Evolutionary conservation across 1,284 basidiomycete species (phyloP).

Genomic region (Pterulicium gracile): DNA sequence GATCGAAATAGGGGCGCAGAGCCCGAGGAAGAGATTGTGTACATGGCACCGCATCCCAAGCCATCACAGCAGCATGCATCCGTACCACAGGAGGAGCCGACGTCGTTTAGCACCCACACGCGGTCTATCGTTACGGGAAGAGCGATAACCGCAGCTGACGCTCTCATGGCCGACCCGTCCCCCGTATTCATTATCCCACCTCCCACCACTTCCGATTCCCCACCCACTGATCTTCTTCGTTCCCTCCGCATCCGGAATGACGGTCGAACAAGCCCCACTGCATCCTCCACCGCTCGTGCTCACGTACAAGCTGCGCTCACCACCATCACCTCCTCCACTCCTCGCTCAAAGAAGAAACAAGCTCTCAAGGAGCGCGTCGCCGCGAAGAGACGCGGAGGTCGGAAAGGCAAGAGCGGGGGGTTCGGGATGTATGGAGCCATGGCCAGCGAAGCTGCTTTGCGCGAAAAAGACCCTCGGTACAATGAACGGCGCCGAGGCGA

Average conservation of each 20-base stretch:
- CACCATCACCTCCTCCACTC: conserved; percentile 12
- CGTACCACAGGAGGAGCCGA: conserved; percentile 2
- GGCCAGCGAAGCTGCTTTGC: conserved; percentile 30
- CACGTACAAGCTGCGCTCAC: neutral
- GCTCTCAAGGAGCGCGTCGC: conserved; percentile 12
- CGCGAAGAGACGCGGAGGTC: conserved; percentile 15
- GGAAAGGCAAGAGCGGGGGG: conserved; percentile 17
- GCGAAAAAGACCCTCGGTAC: conserved; percentile 29
- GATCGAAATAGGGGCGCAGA: no score
- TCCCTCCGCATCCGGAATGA: neutral
- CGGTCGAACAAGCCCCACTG: conserved; percentile 8
- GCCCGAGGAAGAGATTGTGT: conserved; percentile 48
- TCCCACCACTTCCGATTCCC: neutral
- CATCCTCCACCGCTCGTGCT: conserved; percentile 10
- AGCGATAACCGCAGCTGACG: no score
- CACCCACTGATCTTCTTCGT: conserved; percentile 8
- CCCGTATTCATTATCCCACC: neutral
- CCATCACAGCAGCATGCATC: conserved; percentile 10
- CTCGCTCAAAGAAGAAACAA: conserved; percentile 13
- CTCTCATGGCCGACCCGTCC: no score
- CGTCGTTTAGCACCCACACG: conserved; percentile 7
- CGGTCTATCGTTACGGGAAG: conserved; percentile 22
- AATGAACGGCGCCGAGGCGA: conserved; percentile 47
- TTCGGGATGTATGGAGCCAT: conserved; percentile 48
- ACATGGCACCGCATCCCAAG: conserved; percentile 42